Percentiles rank a stretch among this genome's conserved stretches.
Conservation (phyloP, 176 grass and related monocot genomes). For the Puya raimondii region DNA sequence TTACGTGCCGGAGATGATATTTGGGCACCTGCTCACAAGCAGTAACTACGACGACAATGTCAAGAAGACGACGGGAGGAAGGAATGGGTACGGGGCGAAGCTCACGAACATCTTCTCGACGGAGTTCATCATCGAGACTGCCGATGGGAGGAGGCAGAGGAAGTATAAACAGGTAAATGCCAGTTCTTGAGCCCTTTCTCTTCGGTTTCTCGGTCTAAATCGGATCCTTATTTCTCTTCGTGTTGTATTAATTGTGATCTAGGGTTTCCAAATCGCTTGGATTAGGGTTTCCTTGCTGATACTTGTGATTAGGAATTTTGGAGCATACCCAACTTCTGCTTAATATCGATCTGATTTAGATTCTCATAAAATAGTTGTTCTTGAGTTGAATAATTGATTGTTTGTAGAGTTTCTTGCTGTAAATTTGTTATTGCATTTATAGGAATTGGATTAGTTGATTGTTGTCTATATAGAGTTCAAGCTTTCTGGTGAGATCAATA, state of each 20-base stretch:
- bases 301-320: neutral
- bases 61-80: slow-evolving; percentile 88
- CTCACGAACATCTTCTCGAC: slow-evolving; percentile 97
- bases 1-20: slow-evolving; percentile 93
- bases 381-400: too few species aligned
- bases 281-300: neutral
- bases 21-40: slow-evolving; percentile 90
- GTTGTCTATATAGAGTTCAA: too few species aligned
- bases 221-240: neutral
- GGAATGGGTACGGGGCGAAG: slow-evolving; percentile 92
- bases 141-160: slow-evolving; percentile 52
- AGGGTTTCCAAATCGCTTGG: neutral
- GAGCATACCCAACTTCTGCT: too few species aligned
- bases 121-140: slow-evolving; percentile 85
- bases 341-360: too few species aligned
- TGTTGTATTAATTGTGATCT: neutral
- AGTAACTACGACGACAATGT: slow-evolving; percentile 87
- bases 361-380: too few species aligned
- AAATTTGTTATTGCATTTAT: too few species aligned
- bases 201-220: neutral
- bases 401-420: too few species aligned
- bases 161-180: slow-evolving; percentile 68
- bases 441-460: too few species aligned
- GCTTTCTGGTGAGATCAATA: too few species aligned
- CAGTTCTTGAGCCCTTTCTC: neutral